phyloP scores from a whole-genome alignment of 2,329 filamentous ascomycete genomes.

The Pezicula neosporulosa region DNA sequence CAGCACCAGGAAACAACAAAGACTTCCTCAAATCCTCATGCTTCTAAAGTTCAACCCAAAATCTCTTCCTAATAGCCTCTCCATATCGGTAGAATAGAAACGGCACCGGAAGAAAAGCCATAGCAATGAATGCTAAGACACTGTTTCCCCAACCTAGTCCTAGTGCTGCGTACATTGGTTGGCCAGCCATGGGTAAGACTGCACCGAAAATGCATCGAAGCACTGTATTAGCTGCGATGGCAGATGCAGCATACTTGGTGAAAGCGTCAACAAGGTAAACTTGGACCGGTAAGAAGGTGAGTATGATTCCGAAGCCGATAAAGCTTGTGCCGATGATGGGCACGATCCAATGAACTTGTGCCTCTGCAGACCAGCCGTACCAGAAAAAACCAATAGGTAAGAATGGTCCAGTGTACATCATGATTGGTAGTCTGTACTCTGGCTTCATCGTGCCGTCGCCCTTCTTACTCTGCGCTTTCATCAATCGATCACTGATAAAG shows the following conservation, averaged over 20 bases:
- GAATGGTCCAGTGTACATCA: constrained; percentile 45
- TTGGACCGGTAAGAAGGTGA: constrained; percentile 45
- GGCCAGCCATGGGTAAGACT: constrained; percentile 61
- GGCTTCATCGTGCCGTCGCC: constrained; percentile 7
- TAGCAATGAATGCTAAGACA: constrained; percentile 36
- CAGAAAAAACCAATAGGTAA: constrained; percentile 47
- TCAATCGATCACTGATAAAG: constrained; percentile 16
- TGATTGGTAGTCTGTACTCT: constrained; percentile 34
- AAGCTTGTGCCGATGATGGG: constrained; percentile 51
- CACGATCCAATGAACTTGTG: constrained; percentile 44
- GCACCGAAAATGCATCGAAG: constrained; percentile 64
- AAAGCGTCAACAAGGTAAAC: constrained; percentile 60
- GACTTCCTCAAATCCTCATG: too few species aligned
- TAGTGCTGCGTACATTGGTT: constrained; percentile 25
- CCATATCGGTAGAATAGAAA: neutral
- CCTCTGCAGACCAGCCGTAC: constrained; percentile 44
- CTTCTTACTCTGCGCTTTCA: too few species aligned
- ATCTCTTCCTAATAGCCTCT: neutral
- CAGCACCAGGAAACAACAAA: too few species aligned
- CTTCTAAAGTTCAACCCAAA: too few species aligned
- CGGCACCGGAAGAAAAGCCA: constrained; percentile 4
- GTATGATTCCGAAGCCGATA: constrained; percentile 42
- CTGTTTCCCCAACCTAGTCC: constrained; percentile 39
- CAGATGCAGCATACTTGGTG: constrained; percentile 54
- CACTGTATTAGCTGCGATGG: constrained; percentile 59